Percentiles rank a stretch among this genome's conserved stretches.
phyloP scores from a whole-genome alignment of 805 yeast genomes.

The Myxozyma neotropica region DNA sequence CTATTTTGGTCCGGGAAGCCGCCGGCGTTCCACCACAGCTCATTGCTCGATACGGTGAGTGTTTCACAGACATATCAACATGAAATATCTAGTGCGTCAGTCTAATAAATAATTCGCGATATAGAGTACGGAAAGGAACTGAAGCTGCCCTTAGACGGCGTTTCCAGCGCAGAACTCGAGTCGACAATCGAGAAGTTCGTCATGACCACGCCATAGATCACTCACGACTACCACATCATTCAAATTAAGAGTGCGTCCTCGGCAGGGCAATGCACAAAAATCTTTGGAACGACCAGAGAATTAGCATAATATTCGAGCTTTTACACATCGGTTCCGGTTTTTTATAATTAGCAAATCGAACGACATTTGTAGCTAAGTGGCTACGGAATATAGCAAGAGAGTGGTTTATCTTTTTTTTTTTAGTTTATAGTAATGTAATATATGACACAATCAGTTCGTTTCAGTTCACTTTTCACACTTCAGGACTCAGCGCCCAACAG shows the following conservation, averaged over 20 bases:
- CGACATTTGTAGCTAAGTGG: constrained; percentile 2
- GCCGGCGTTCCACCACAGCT: constrained; percentile 71
- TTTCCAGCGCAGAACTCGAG: constrained; percentile 38
- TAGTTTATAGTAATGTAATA: constrained; percentile 7
- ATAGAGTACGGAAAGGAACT: constrained; percentile 51
- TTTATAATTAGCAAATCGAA: not conserved
- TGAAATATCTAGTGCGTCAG: not conserved
- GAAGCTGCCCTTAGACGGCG: constrained; percentile 48
- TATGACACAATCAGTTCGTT: not conserved
- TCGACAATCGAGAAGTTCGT: constrained; percentile 34
- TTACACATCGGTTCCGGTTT: not conserved
- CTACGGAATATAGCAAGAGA: not conserved
- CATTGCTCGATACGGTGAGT: constrained; percentile 65
- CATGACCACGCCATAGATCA: constrained; percentile 1
- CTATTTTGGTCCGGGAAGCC: constrained; percentile 78
- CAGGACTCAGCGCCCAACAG: too few relatives aligned
- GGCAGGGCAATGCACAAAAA: not conserved
- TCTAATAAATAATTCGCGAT: constrained; percentile 4
- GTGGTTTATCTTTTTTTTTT: not conserved
- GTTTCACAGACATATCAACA: not conserved
- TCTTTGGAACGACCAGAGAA: not conserved
- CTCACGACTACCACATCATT: too few relatives aligned
- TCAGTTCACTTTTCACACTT: too few relatives aligned
- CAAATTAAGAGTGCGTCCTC: not conserved
- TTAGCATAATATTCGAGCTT: not conserved